Evolutionary conservation across 768 basidiomycete species (phyloP).

Genomic region (Pleurotus eryngii): DNA sequence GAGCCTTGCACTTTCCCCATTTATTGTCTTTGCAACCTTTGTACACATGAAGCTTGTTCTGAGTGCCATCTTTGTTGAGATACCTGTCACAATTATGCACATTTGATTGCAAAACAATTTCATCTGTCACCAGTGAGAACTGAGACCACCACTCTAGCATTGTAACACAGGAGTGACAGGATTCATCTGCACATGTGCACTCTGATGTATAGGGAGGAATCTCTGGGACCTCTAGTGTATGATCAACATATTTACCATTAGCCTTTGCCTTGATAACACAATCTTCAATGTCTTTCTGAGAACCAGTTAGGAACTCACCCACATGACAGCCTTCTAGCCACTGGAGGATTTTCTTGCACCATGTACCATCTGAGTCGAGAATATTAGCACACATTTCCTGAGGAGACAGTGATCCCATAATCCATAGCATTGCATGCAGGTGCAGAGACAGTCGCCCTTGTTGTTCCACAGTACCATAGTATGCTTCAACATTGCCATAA

Average conservation of each 20-base stretch:
- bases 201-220: slow-evolving; percentile 13
- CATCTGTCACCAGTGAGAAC: slow-evolving; percentile 20
- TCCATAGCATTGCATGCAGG: not conserved
- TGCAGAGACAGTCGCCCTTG: not conserved
- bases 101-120: slow-evolving; percentile 26
- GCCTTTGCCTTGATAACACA: not conserved
- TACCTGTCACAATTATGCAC: slow-evolving; percentile 22
- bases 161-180: slow-evolving; percentile 18
- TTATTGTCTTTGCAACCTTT: too few species aligned
- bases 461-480: not conserved
- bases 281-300: slow-evolving; percentile 13
- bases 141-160: slow-evolving; percentile 10
- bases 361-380: not conserved
- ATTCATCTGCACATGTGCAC: slow-evolving; percentile 8
- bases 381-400: not conserved
- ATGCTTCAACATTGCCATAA: not conserved
- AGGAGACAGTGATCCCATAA: not conserved
- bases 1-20: slow-evolving; percentile 15
- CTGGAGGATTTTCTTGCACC: slow-evolving; percentile 18
- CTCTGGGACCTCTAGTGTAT: slow-evolving; percentile 18
- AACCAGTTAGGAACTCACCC: slow-evolving; percentile 27
- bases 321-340: slow-evolving; percentile 29
- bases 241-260: slow-evolving; percentile 16
- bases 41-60: slow-evolving; percentile 4
- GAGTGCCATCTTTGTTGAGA: slow-evolving; percentile 13